Evolutionary conservation across 2,329 filamentous ascomycete genomes (phyloP).

Genomic region (Neonectria coccinea): DNA sequence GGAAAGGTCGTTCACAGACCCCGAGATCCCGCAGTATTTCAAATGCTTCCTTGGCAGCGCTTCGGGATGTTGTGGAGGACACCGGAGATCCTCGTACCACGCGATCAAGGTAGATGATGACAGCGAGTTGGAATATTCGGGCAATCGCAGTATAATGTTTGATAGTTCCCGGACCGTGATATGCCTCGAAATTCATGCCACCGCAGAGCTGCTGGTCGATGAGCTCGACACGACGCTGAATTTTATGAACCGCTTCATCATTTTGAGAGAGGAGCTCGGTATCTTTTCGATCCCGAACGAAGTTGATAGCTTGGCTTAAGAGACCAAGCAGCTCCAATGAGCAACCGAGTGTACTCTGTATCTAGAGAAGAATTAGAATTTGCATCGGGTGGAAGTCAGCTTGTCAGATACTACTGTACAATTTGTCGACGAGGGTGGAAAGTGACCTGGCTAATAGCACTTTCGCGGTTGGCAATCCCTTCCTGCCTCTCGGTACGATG

Average conservation of each 20-base stretch:
- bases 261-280: background rate
- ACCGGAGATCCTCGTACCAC: slow-evolving; percentile 13
- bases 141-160: slow-evolving; percentile 14
- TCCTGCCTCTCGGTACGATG: slow-evolving; percentile 7
- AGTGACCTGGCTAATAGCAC: background rate
- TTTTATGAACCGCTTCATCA: background rate
- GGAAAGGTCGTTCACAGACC: slow-evolving; percentile 20
- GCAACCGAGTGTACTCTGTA: slow-evolving; percentile 20
- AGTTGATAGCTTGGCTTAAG: slow-evolving; percentile 9
- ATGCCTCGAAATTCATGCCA: slow-evolving; percentile 8
- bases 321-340: slow-evolving; percentile 13
- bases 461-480: slow-evolving; percentile 3
- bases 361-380: background rate
- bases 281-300: background rate
- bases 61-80: background rate
- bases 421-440: slow-evolving; percentile 15
- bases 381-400: background rate
- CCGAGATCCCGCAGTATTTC: slow-evolving; percentile 1
- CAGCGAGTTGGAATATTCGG: slow-evolving; percentile 12
- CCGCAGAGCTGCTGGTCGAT: slow-evolving; percentile 16
- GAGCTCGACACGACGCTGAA: slow-evolving; percentile 9
- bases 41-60: slow-evolving; percentile 15
- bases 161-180: background rate
- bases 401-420: background rate
- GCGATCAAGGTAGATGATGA: slow-evolving; percentile 18